phyloP scores from a whole-genome alignment of 2,329 filamentous ascomycete species.

The Massarina eburnea region DNA sequence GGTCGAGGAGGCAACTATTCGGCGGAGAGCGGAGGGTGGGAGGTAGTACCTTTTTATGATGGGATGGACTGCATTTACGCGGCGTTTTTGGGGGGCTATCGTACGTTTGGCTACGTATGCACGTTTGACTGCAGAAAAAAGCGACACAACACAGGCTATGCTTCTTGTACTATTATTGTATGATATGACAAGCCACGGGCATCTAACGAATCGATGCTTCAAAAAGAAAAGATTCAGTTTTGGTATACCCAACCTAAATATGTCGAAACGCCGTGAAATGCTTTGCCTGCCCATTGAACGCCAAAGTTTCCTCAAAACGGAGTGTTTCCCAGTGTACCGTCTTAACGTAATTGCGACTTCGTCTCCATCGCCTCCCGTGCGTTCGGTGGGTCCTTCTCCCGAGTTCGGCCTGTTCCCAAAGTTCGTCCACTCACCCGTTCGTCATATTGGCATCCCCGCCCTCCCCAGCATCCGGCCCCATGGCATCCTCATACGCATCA shows the following conservation, averaged over 20 bases:
- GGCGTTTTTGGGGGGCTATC: slow-evolving; percentile 10
- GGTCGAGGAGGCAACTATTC: slow-evolving; percentile 3
- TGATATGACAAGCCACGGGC: slow-evolving; percentile 5
- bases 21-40: not conserved
- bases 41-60: too few species aligned
- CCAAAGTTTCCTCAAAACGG: not conserved
- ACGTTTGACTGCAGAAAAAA: too few species aligned
- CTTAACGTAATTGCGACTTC: not conserved
- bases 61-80: slow-evolving; percentile 14
- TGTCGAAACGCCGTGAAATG: slow-evolving; percentile 8
- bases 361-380: not conserved
- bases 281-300: not conserved
- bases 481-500: slow-evolving; percentile 48
- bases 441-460: slow-evolving; percentile 34
- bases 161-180: slow-evolving; percentile 10
- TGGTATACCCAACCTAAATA: slow-evolving; percentile 22
- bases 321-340: not conserved
- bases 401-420: not conserved
- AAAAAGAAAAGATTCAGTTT: slow-evolving; percentile 17
- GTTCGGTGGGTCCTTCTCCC: not conserved
- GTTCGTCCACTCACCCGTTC: slow-evolving; percentile 26
- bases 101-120: too few species aligned
- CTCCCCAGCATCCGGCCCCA: slow-evolving; percentile 23
- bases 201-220: too few species aligned
- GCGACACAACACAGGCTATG: not conserved